Conservation (phyloP, 768 basidiomycete species). For the Macrolepiota fuliginosa region DNA sequence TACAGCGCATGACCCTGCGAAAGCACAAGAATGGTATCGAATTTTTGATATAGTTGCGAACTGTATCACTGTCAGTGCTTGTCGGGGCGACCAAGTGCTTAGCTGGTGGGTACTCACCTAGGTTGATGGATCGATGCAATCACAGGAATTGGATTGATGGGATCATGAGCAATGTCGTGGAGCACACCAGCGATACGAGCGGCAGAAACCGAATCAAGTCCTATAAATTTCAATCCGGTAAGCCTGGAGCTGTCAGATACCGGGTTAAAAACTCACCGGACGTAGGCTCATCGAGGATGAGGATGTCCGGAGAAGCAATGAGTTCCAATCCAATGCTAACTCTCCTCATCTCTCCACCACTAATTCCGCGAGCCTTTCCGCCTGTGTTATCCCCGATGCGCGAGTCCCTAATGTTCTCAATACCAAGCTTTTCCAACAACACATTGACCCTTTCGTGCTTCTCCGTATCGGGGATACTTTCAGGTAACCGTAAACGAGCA, state of each 20-base stretch:
- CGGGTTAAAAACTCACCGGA: slow-evolving; percentile 35
- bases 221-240: slow-evolving; percentile 25
- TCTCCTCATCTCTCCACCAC: slow-evolving; percentile 88
- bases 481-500: slow-evolving; percentile 80
- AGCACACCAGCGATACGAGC: slow-evolving; percentile 77
- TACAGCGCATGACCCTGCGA: slow-evolving; percentile 78
- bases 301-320: slow-evolving; percentile 78
- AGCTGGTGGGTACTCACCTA: slow-evolving; percentile 39
- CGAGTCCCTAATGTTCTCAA: slow-evolving; percentile 63
- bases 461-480: slow-evolving; percentile 57
- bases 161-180: slow-evolving; percentile 69
- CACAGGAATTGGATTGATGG: slow-evolving; percentile 69
- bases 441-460: slow-evolving; percentile 66
- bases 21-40: slow-evolving; percentile 78
- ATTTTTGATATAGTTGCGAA: slow-evolving; percentile 82
- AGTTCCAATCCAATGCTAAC: slow-evolving; percentile 91
- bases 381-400: slow-evolving; percentile 68
- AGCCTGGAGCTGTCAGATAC: slow-evolving; percentile 1
- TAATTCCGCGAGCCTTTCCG: slow-evolving; percentile 76
- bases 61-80: slow-evolving; percentile 28
- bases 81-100: not conserved
- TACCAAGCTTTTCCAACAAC: slow-evolving; percentile 76
- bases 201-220: slow-evolving; percentile 88
- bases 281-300: slow-evolving; percentile 88
- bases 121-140: slow-evolving; percentile 90